A percentile compares a stretch with the other conserved stretches of the same genome.
Conservation (phyloP, 208 protist genomes). For the Porcisia hertigi region DNA sequence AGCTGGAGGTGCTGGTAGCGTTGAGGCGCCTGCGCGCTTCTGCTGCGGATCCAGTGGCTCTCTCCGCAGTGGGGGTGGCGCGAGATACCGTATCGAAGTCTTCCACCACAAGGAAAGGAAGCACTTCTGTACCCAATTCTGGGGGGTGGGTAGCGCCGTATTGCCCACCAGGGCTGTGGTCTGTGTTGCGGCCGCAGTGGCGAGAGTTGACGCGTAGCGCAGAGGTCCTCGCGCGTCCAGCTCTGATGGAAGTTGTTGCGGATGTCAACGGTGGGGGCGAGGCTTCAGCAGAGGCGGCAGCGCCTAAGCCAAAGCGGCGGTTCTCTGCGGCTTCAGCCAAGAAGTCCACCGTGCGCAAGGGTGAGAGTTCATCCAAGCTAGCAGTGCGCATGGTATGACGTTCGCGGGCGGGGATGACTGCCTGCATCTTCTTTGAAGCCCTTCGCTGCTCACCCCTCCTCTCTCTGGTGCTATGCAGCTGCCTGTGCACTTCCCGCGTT, state of each 20-base stretch:
- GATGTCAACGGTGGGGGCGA: conserved; percentile 11
- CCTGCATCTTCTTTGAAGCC: background rate
- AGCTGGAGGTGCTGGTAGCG: conserved; percentile 29
- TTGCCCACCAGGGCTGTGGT: conserved; percentile 29
- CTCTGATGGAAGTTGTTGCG: conserved; percentile 12
- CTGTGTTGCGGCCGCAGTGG: conserved; percentile 27
- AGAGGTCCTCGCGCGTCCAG: conserved; percentile 3
- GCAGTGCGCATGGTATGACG: background rate
- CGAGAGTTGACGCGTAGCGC: conserved; percentile 18
- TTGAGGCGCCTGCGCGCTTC: conserved; percentile 10
- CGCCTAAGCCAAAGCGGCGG: background rate
- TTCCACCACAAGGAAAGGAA: background rate
- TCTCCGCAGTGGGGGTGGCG: conserved; percentile 13
- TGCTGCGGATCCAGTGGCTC: conserved; percentile 14
- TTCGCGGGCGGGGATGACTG: background rate
- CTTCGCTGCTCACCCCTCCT: background rate
- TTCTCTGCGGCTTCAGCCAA: background rate
- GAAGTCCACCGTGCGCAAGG: conserved; percentile 1
- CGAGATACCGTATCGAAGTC: background rate
- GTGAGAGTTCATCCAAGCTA: background rate
- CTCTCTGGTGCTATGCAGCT: background rate
- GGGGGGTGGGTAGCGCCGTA: conserved; percentile 16
- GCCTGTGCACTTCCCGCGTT: background rate
- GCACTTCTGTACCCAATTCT: background rate
- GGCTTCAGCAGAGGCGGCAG: background rate